Percentiles rank a stretch among this genome's conserved stretches.
Evolutionary conservation across 2,329 filamentous ascomycete species (phyloP).

Genomic region (Neospermospora avenae): DNA sequence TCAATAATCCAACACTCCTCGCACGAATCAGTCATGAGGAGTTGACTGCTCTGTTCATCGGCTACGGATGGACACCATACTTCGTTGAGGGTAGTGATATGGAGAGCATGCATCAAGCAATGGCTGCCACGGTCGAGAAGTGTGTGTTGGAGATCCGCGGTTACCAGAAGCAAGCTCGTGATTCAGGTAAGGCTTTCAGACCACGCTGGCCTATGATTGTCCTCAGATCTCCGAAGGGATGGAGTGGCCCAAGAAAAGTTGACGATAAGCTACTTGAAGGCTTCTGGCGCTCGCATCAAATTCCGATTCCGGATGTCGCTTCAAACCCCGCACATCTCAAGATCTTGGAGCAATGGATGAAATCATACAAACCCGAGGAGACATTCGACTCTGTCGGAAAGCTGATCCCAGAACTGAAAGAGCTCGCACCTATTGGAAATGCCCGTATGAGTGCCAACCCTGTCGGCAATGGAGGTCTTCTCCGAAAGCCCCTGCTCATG

Average conservation of each 20-base stretch:
- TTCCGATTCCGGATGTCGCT: constrained; percentile 68
- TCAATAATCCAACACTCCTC: constrained; percentile 74
- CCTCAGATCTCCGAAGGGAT: constrained; percentile 74
- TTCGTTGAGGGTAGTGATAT: constrained; percentile 75
- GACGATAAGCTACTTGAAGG: constrained; percentile 69
- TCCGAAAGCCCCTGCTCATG: constrained; percentile 65
- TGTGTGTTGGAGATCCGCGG: constrained; percentile 67
- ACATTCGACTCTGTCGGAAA: constrained; percentile 64
- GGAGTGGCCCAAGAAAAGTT: constrained; percentile 71
- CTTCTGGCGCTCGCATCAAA: constrained; percentile 78
- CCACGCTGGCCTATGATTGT: constrained; percentile 78
- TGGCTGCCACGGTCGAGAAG: constrained; percentile 72
- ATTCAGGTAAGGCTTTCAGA: constrained; percentile 65
- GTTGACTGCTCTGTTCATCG: constrained; percentile 64
- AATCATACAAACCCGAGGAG: constrained; percentile 69
- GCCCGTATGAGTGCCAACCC: constrained; percentile 76
- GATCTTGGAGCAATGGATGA: constrained; percentile 73
- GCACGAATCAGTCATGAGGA: constrained; percentile 73
- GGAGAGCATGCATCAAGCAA: constrained; percentile 75
- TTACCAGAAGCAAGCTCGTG: constrained; percentile 69
- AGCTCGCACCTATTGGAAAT: constrained; percentile 61
- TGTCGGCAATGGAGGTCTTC: constrained; percentile 66
- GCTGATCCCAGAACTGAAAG: constrained; percentile 59
- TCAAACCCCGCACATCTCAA: constrained; percentile 64
- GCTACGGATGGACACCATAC: constrained; percentile 77